Base-by-base conservation (phyloP, 768 basidiomycete genomes). In the Mycena epipterygia region DNA sequence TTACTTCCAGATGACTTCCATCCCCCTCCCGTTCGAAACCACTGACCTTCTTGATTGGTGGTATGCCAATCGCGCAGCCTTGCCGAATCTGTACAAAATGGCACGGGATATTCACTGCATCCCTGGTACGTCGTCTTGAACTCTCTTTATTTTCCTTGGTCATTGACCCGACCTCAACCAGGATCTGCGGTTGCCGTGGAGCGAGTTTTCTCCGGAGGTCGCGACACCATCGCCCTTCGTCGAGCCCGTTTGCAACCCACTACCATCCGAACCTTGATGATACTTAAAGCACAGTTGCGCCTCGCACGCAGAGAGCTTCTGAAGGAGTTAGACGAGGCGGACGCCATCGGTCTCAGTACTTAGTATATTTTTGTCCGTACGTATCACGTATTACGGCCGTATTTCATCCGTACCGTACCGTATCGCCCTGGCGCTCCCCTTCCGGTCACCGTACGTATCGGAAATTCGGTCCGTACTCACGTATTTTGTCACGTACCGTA, bases 371-470 rank as follows among this genome's bases (percentile, higher is more conserved):
- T 46, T 60, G 44, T 35, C 61, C 60, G 60, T 62, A 62, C 48
- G 60, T 51, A 37, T 27, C 39, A 30, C 39, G 57, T 58, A 58
- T 25, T 58, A 58, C 57, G 48, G 25, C 46, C 61, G 61, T 62
- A 62, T 25, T 42, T 33, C 41, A 23, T 39, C 46, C 61, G 61
- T 62, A 62, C 48, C 61, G 61, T 62, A 62, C 61, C 61, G 61
- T 62, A 13, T 17, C 17, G 35, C 32, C 48, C 33, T 25, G 13
- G 17, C 2, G 35, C n/a, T 21, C 3, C 6, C 19, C 19, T 37
- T 27, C 16, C 17, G 12, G 33, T 25, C 33, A 16, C 46, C 61
- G 61, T 62, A 62, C 61, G 61, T 62, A 62, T 29, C 30, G 5
- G 25, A 0, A 49, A 27, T 17, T 29, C 4, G 3, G 32, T 42